Base-by-base conservation (phyloP, 2,329 filamentous ascomycete genomes). In the Aspergillus sp. region DNA sequence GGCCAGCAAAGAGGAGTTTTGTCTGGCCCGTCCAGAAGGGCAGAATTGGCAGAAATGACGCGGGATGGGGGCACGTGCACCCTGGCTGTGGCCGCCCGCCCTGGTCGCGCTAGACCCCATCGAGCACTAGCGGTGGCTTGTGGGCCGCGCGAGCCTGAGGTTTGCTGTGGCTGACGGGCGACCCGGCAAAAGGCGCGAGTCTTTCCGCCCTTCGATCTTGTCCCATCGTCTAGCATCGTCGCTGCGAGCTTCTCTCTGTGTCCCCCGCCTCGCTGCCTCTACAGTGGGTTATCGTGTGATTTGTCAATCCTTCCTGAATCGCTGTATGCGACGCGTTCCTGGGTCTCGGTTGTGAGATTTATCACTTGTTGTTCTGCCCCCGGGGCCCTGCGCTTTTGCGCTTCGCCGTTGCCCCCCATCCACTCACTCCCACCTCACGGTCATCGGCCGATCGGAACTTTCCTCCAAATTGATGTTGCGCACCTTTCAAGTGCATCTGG, bases 401-500 rank as follows among this genome's bases (percentile, higher is more conserved):
- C 51, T 51, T 54, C 45, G 46, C 52, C 56, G 20, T 51, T 24
- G 46, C 47, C 46, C 45, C 45, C 47, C 42, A 42, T 18, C 39
- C 26, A 45, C 18, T 49, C 49, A 70, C 66, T 55, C 70, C 66
- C 16, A 42, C 57, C 71, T 64, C 52, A 63, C 66, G 54, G 18
- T 32, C 53, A 55, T 26, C n/a, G 45, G 45, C 29, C 22, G 29
- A 46, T 49, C 53, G 20, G 22, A 31, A 11, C 32, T 4, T 14
- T 32, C 29, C 26, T 22, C 26, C n/a, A 39, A 26, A 12, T 71
- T 71, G 53, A 63, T 61, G 47, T 22, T 62, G 47, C 54, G 20
- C 61, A 22, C 20, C 32, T 26, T 29, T 24, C 22, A 16, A n/a
- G 11, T 11, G 42, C 16, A 20, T 39, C 39, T 24, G n/a, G 22